A percentile compares a stretch with the other conserved stretches of the same genome.
Evolutionary conservation across 2,329 filamentous ascomycete genomes (phyloP).

Genomic region (Talaromyces sp.): DNA sequence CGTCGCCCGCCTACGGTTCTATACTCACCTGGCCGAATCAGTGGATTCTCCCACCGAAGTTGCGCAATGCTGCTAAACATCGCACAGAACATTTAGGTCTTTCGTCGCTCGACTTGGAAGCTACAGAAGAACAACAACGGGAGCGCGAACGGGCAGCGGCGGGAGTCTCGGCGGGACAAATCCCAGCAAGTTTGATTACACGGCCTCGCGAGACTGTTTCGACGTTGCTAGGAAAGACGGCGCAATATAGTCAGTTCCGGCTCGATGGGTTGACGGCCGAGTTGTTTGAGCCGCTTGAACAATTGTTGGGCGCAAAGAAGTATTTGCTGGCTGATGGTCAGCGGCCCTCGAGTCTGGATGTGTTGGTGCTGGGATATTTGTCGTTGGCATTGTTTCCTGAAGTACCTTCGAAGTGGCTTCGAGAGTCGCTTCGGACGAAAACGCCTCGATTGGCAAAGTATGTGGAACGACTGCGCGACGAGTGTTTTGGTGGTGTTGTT

Average conservation of each 20-base stretch:
- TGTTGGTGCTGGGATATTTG: conserved; percentile 75
- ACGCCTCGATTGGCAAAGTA: conserved; percentile 46
- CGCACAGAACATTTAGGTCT: conserved; percentile 69
- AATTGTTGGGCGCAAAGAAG: conserved; percentile 55
- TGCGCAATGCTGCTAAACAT: conserved; percentile 66
- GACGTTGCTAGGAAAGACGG: conserved; percentile 61
- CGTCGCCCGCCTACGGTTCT: conserved; percentile 73
- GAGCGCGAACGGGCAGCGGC: conserved; percentile 37
- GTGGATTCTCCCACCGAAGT: conserved; percentile 74
- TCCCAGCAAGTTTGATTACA: conserved; percentile 51
- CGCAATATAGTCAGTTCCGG: conserved; percentile 70
- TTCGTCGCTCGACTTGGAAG: conserved; percentile 63
- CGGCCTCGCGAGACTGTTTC: conserved; percentile 58
- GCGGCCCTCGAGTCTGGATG: conserved; percentile 67
- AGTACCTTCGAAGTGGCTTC: conserved; percentile 61
- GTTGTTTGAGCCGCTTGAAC: conserved; percentile 68
- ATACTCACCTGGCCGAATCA: conserved; percentile 83
- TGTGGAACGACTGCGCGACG: conserved; percentile 38
- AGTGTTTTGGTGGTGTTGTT: conserved; percentile 36
- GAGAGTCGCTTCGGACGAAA: conserved; percentile 53
- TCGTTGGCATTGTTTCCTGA: conserved; percentile 65
- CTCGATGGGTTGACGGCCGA: conserved; percentile 69
- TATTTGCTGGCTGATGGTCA: conserved; percentile 54
- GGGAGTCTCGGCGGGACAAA: conserved; percentile 35
- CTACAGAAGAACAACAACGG: conserved; percentile 38